These are phyloP conservation scores for Gracilaria gracilis DNA, from an alignment of 23 red algal species.

Conservation along the genomic window DNA sequence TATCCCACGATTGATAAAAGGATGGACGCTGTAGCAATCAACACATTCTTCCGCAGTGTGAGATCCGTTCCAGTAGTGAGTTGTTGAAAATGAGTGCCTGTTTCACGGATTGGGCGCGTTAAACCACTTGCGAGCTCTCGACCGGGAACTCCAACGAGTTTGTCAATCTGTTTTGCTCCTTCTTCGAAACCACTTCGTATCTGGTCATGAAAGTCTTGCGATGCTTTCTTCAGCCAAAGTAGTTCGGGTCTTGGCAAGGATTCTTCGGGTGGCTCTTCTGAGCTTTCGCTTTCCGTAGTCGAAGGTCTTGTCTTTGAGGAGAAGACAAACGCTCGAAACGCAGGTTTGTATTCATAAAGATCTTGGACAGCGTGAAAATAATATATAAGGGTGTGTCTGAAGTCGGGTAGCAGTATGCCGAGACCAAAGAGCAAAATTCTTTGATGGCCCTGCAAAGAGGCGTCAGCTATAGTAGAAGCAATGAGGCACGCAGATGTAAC, in stretches of 20 bases:
- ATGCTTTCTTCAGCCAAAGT: not conserved
- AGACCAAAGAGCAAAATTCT: slow-evolving; percentile 10
- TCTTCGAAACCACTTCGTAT: not conserved
- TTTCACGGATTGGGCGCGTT: slow-evolving; percentile 23
- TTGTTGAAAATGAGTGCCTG: slow-evolving; percentile 8
- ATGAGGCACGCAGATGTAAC: slow-evolving; percentile 8
- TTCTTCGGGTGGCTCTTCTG: not conserved
- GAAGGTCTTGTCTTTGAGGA: not conserved
- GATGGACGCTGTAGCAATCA: slow-evolving; percentile 11
- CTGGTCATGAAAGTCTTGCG: slow-evolving; percentile 4
- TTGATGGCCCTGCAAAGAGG: slow-evolving; percentile 4
- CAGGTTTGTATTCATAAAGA: not conserved
- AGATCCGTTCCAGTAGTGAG: slow-evolving; percentile 10
- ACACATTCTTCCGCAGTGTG: slow-evolving; percentile 21
- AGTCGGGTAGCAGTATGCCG: slow-evolving; percentile 28
- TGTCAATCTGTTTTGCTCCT: slow-evolving; percentile 2
- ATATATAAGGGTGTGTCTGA: not conserved
- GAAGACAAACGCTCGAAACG: not conserved
- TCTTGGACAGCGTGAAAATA: slow-evolving; percentile 19
- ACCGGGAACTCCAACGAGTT: not conserved
- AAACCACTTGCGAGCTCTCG: slow-evolving; percentile 5
- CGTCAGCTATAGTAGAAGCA: not conserved
- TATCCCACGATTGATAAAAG: slow-evolving; percentile 6
- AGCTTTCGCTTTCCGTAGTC: not conserved
- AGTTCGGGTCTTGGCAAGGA: not conserved